Base-by-base conservation (phyloP, 2,329 filamentous ascomycete species). In the Xylariales sp. region DNA sequence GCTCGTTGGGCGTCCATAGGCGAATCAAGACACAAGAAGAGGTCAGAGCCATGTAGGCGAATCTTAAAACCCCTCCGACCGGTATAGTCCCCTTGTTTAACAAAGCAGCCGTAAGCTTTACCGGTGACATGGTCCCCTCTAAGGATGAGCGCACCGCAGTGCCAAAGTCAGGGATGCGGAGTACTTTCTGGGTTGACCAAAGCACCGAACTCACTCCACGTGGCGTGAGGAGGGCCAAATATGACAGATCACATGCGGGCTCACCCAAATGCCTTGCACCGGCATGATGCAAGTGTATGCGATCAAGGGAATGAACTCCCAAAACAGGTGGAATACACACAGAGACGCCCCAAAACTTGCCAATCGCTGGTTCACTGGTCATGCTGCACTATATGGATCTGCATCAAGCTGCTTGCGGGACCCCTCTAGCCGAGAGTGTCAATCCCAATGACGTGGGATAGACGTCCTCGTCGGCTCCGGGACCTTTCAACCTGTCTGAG, bases 191-290 rank as follows among this genome's bases (percentile, higher is more conserved):
- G n/a, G n/a, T n/a, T n/a, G n/a, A 7, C 15, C 34, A 16, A 29
- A 12, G 19, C 35, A 29, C 15, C 13, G 20, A 31, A 18, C 15
- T n/a, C n/a, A 24, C 17, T 28, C 28, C 35, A 38, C 35, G 35
- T 38, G 35, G 35, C 28, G 27, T 13, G 15, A 24, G 20, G 35
- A 19, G 18, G 35, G n/a, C 16, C 35, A 21, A 38, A 31, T 38
- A 21, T 38, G 27, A 38, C 31, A 29, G 10, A 38, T 38, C 35
- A 38, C 17, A 38, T 20, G 35, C 14, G 10, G 10, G 7, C 7
- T 7, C 10, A 30, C 14, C 14, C 14, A 15, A 7, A 30, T 7
- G 28, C 8, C 14, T 30, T 15, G 28, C 28, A 10, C 8, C 11
- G 15, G 28, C 10, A 11, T 15, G 28, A 30, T 30, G 28, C 28